phyloP scores from a whole-genome alignment of 2,329 filamentous ascomycete genomes.

The Calonectria crousiana region DNA sequence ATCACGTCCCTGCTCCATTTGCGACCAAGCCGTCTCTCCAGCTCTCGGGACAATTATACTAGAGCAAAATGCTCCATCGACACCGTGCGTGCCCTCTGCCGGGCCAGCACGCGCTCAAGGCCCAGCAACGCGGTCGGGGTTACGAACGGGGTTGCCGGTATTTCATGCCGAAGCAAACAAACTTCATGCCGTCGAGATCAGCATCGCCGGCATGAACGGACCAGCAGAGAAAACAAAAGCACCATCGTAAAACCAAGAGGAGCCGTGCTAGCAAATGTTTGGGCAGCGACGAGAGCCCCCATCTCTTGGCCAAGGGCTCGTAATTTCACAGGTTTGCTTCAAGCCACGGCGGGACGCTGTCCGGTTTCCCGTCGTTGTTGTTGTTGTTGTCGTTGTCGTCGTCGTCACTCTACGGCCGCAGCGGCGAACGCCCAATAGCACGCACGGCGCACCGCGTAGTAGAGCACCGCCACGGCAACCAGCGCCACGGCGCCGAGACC shows the following conservation, averaged over 20 bases:
- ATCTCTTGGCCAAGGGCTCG: neutral
- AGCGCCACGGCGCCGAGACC: conserved; percentile 54
- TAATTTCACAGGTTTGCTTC: neutral
- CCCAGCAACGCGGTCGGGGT: neutral
- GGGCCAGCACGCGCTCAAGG: neutral
- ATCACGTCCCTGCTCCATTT: neutral
- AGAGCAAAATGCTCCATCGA: neutral
- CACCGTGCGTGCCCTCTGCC: neutral
- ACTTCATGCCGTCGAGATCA: neutral
- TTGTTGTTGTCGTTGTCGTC: neutral
- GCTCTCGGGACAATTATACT: neutral
- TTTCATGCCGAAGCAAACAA: neutral
- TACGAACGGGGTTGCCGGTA: neutral
- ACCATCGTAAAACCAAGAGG: neutral
- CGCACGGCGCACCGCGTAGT: conserved; percentile 32
- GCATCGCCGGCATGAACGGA: neutral
- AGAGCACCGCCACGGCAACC: conserved; percentile 25
- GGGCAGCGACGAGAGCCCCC: too few relatives aligned
- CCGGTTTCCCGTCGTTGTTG: neutral
- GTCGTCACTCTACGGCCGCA: neutral
- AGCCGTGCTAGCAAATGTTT: neutral
- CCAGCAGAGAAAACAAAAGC: neutral
- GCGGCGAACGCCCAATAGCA: conserved; percentile 19
- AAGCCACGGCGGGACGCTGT: neutral
- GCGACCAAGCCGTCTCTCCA: neutral